Percentiles rank a stretch among this genome's conserved stretches.
These are phyloP conservation scores for Gamarada debralockiae DNA, from an alignment of 495 filamentous ascomycete species.

Conservation along the genomic window DNA sequence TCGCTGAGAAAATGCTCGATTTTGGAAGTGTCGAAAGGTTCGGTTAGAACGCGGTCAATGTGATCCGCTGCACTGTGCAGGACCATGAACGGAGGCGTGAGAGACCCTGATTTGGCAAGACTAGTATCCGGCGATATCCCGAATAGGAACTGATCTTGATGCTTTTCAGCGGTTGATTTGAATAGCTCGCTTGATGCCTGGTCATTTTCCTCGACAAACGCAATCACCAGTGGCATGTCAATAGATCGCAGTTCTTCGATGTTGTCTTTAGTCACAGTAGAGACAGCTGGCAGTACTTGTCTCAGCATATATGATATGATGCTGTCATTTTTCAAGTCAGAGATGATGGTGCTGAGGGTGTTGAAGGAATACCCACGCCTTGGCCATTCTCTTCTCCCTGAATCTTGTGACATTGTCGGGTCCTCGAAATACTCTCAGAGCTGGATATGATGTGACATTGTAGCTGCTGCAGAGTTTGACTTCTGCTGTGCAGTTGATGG, in stretches of 20 bases:
- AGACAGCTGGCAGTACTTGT: background rate
- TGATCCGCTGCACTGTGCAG: conserved; percentile 2
- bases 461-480: conserved; percentile 1
- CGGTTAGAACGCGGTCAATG: background rate
- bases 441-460: conserved; percentile 11
- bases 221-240: conserved; percentile 1
- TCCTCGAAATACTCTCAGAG: conserved; percentile 6
- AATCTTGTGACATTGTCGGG: conserved; percentile 6
- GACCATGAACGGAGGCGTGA: background rate
- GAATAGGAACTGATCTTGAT: conserved; percentile 1
- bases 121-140: conserved; percentile 1
- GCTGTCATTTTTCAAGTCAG: conserved; percentile 4
- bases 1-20: background rate
- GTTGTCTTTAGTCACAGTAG: background rate
- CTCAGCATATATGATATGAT: conserved; percentile 3
- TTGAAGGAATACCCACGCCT: background rate
- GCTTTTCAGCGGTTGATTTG: background rate
- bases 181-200: background rate
- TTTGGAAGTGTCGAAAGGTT: background rate
- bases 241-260: background rate
- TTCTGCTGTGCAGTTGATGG: conserved; percentile 11
- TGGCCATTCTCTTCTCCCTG: conserved; percentile 1
- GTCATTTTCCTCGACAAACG: conserved; percentile 3
- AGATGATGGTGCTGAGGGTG: background rate
- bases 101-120: background rate